Evolutionary conservation across 2,329 filamentous ascomycete genomes (phyloP).

Genomic region (Penicillium sp.): DNA sequence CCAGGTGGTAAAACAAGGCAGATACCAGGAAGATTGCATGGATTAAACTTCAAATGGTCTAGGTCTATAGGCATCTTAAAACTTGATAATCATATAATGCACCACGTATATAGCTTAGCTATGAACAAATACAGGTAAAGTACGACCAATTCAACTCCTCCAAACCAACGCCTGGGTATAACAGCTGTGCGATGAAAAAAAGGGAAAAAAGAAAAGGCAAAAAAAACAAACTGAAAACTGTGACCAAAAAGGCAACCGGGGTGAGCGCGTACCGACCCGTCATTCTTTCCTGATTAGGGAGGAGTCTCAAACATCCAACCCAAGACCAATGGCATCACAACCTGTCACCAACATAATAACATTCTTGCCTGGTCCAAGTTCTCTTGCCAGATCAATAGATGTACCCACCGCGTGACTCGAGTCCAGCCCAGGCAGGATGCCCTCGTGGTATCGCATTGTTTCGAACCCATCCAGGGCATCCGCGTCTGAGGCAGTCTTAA

Average conservation of each 20-base stretch:
- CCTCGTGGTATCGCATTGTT: slow-evolving; percentile 25
- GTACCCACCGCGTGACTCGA: slow-evolving; percentile 26
- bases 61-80: too few species aligned
- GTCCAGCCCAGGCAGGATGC: slow-evolving; percentile 22
- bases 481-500: slow-evolving; percentile 23
- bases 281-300: not conserved
- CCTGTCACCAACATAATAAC: slow-evolving; percentile 26
- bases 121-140: not conserved
- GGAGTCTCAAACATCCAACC: slow-evolving; percentile 9
- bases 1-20: too few species aligned
- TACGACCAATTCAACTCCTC: not conserved
- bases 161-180: not conserved
- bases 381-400: slow-evolving; percentile 18
- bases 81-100: too few species aligned
- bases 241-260: not conserved
- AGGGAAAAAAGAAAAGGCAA: not conserved
- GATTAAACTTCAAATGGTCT: too few species aligned
- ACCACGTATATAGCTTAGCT: not conserved
- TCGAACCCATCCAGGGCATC: slow-evolving; percentile 29
- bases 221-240: not conserved
- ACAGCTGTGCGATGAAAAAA: not conserved
- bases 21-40: too few species aligned
- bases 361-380: slow-evolving; percentile 19
- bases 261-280: not conserved
- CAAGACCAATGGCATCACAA: slow-evolving; percentile 18